phyloP scores from a whole-genome alignment of 805 yeast genomes.

The Scheffersomyces spartinae region DNA sequence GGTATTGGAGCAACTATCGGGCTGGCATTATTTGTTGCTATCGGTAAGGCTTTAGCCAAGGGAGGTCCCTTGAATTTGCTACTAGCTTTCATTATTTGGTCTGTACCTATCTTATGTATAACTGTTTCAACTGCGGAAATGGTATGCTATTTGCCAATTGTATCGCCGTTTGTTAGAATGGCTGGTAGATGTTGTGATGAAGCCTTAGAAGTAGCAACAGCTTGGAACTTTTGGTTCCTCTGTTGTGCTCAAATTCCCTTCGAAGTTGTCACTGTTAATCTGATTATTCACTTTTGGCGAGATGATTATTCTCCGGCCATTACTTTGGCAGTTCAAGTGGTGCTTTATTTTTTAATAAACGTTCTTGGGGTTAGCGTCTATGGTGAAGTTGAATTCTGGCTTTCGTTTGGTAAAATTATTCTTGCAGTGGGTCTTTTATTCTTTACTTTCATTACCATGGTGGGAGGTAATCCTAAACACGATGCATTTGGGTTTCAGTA shows the following conservation, averaged over 20 bases:
- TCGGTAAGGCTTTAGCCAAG: constrained; percentile 48
- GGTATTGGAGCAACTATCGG: constrained; percentile 80
- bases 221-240: constrained; percentile 72
- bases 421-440: constrained; percentile 65
- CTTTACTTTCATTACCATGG: constrained; percentile 73
- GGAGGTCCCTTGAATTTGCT: constrained; percentile 66
- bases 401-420: constrained; percentile 61
- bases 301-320: constrained; percentile 65
- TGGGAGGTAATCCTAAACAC: constrained; percentile 73
- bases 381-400: constrained; percentile 78
- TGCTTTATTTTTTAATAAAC: constrained; percentile 51
- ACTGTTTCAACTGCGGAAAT: constrained; percentile 70
- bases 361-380: constrained; percentile 62
- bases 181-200: constrained; percentile 70
- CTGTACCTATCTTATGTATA: constrained; percentile 53
- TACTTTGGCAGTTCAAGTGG: constrained; percentile 53
- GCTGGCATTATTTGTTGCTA: constrained; percentile 66
- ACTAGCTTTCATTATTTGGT: constrained; percentile 59
- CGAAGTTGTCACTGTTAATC: constrained; percentile 71
- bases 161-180: constrained; percentile 66
- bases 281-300: constrained; percentile 74
- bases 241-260: constrained; percentile 73
- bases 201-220: constrained; percentile 63
- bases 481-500: constrained; percentile 40
- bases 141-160: constrained; percentile 64